These are phyloP conservation scores for Arabidopsis arenosa DNA, from an alignment of 345 rosid species.

Conservation along the genomic window DNA sequence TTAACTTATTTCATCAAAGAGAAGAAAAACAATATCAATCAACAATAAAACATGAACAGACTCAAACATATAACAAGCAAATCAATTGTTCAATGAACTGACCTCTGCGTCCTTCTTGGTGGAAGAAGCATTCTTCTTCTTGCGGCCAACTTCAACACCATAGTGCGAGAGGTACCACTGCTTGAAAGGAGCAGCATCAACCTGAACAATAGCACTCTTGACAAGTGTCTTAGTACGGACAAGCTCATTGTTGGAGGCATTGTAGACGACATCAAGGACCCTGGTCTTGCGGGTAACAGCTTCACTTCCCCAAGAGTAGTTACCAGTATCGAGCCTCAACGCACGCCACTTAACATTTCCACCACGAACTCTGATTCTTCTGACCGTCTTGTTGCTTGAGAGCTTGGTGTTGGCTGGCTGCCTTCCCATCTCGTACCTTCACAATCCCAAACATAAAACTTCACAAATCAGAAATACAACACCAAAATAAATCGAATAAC, in stretches of 20 bases:
- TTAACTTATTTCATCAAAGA: no score
- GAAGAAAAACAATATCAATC: no score
- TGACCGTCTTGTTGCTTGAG: conserved; percentile 85
- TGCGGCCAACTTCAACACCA: conserved; percentile 77
- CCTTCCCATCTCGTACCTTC: conserved; percentile 90
- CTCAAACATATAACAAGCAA: not conserved
- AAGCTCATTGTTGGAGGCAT: conserved; percentile 86
- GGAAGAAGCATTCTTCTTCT: conserved; percentile 58
- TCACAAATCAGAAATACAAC: not conserved
- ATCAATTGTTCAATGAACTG: not conserved
- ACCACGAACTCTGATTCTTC: conserved; percentile 84
- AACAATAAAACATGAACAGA: not conserved
- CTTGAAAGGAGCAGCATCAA: conserved; percentile 78
- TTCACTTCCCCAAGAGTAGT: conserved; percentile 91
- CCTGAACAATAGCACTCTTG: conserved; percentile 73
- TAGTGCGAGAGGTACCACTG: conserved; percentile 76
- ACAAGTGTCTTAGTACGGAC: conserved; percentile 85
- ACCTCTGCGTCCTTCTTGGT: conserved; percentile 73
- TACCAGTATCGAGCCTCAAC: conserved; percentile 81
- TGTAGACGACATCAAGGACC: conserved; percentile 83
- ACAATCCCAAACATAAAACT: not conserved
- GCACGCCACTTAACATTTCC: conserved; percentile 95
- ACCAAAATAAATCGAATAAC: not conserved
- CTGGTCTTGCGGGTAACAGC: conserved; percentile 87
- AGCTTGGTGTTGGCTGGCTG: conserved; percentile 82